Evolutionary conservation across 331 rosid genomes (phyloP).

Genomic region (Quercus tomentella): DNA sequence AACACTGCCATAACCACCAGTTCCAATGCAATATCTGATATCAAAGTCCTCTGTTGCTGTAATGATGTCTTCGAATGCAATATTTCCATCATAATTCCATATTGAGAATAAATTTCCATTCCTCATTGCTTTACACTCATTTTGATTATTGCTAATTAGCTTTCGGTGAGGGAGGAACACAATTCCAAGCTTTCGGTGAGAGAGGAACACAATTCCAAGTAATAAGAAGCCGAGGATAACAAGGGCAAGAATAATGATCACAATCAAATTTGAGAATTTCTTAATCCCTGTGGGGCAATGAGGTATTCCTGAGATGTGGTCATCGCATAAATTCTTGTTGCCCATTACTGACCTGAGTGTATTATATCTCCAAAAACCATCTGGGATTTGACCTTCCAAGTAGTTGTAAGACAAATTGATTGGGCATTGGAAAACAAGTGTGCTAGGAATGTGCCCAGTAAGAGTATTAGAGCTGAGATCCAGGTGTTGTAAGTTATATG

Average conservation of each 20-base stretch:
- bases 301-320: background rate
- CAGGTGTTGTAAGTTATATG: rapidly evolving
- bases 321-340: background rate
- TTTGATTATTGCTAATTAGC: too few species aligned
- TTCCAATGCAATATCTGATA: background rate
- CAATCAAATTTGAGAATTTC: too few species aligned
- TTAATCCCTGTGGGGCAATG: background rate
- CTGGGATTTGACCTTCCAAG: background rate
- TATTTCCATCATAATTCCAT: slow-evolving; percentile 9
- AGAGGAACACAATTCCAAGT: background rate
- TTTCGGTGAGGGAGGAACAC: too few species aligned
- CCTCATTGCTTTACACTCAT: too few species aligned
- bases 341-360: background rate
- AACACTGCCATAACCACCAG: background rate
- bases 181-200: too few species aligned
- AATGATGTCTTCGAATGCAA: background rate
- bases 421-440: rapidly evolving
- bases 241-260: too few species aligned
- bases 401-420: background rate
- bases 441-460: background rate
- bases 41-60: background rate
- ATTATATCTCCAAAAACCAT: background rate
- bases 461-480: background rate
- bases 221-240: background rate
- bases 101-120: background rate